Percentiles rank a stretch among this genome's conserved stretches.
Evolutionary conservation across 2,329 filamentous ascomycete species (phyloP).

Genomic region (Lecanicillium sp.): DNA sequence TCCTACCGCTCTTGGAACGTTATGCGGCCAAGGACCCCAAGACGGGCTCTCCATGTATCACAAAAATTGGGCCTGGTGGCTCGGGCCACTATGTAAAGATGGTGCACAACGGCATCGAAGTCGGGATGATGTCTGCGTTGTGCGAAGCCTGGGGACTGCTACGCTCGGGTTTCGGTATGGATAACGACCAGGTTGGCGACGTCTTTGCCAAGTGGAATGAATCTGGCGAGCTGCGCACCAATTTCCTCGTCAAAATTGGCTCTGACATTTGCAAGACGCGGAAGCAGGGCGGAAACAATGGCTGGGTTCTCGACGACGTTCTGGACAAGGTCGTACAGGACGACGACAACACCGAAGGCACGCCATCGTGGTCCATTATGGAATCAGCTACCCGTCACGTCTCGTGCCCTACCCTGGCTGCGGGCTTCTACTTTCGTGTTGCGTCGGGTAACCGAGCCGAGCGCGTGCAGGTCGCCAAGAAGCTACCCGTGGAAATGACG

Average conservation of each 20-base stretch:
- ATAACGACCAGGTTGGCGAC: conserved; percentile 53
- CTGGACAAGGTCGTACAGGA: conserved; percentile 69
- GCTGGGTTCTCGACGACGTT: conserved; percentile 53
- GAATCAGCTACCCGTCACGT: conserved; percentile 58
- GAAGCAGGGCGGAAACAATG: conserved; percentile 27
- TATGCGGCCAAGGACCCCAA: conserved; percentile 55
- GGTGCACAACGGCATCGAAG: conserved; percentile 70
- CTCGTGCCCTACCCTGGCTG: conserved; percentile 57
- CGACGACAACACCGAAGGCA: conserved; percentile 59
- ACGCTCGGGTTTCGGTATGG: conserved; percentile 50
- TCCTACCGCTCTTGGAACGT: conserved; percentile 55
- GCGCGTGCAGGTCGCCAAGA: conserved; percentile 27
- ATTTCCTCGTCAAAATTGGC: conserved; percentile 58
- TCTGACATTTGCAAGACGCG: conserved; percentile 52
- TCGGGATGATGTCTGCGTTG: conserved; percentile 61
- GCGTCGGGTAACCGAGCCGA: conserved; percentile 47
- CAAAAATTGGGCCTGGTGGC: conserved; percentile 53
- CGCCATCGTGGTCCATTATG: conserved; percentile 58
- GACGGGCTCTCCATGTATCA: conserved; percentile 54
- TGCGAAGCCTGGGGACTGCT: conserved; percentile 62
- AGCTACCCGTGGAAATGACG: neutral
- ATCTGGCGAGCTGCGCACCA: conserved; percentile 49
- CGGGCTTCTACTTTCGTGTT: conserved; percentile 56
- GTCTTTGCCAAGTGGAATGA: conserved; percentile 56
- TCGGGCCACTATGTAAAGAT: conserved; percentile 70